A percentile compares a stretch with the other conserved stretches of the same genome.
Conservation (phyloP, 176 grass and related monocot genomes). For the Bonia amplexicaulis region DNA sequence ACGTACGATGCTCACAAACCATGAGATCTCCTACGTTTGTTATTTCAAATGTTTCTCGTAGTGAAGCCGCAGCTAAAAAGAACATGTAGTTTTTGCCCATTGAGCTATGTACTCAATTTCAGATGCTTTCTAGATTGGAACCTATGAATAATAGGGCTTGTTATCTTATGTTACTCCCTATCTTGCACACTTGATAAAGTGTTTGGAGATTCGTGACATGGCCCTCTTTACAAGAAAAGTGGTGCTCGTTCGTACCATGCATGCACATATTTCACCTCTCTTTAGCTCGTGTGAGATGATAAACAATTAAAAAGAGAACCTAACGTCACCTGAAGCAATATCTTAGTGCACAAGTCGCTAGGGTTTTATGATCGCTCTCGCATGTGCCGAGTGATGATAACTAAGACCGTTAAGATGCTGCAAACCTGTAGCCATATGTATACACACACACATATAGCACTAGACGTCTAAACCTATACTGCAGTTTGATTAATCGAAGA, state of each 20-base stretch:
- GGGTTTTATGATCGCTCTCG: slow-evolving; percentile 10
- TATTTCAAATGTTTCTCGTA: no score
- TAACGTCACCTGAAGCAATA: slow-evolving; percentile 38
- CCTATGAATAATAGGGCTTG: not conserved
- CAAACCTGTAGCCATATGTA: not conserved
- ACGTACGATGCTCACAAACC: no score
- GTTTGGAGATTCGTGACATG: slow-evolving; percentile 46
- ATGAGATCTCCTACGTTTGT: no score
- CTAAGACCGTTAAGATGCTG: slow-evolving; percentile 22
- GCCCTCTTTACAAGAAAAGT: slow-evolving; percentile 49
- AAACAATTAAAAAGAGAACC: slow-evolving; percentile 38
- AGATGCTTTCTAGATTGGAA: slow-evolving; percentile 23
- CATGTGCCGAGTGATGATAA: not conserved
- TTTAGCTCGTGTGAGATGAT: slow-evolving; percentile 14
- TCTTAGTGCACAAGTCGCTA: not conserved
- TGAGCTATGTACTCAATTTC: not conserved
- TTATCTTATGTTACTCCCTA: not conserved
- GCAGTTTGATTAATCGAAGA: not conserved
- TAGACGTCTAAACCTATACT: no score
- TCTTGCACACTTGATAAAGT: slow-evolving; percentile 32
- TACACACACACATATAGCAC: not conserved
- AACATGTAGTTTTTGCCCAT: not conserved
- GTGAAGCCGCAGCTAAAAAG: no score
- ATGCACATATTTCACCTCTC: slow-evolving; percentile 34
- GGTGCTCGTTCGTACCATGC: slow-evolving; percentile 1